These are phyloP conservation scores for Harrya chromipes DNA, from an alignment of 768 basidiomycete genomes.

Conservation along the genomic window DNA sequence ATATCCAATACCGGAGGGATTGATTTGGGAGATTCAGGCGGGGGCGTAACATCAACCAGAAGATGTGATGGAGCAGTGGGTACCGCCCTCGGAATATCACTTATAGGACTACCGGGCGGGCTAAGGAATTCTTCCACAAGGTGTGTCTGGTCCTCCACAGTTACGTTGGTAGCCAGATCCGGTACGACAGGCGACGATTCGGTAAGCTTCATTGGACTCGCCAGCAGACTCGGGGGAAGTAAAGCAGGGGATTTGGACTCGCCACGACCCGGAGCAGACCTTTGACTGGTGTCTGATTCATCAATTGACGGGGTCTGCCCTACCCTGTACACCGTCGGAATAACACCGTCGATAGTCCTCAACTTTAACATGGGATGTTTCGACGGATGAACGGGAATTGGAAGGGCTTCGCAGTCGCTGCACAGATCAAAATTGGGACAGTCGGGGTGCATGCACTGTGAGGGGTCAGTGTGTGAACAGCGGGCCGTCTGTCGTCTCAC, in stretches of 20 bases:
- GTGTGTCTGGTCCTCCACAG: slow-evolving; percentile 2
- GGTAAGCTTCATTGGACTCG: background rate
- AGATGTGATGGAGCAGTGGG: slow-evolving; percentile 2
- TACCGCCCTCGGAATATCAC: background rate
- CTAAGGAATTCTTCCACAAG: slow-evolving; percentile 24
- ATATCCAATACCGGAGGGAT: slow-evolving; percentile 14
- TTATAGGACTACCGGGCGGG: slow-evolving; percentile 18
- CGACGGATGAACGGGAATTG: slow-evolving; percentile 69
- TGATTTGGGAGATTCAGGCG: slow-evolving; percentile 8
- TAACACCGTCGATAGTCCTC: slow-evolving; percentile 45
- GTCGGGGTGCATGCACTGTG: slow-evolving; percentile 71
- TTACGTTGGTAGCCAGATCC: background rate
- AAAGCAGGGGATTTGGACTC: background rate
- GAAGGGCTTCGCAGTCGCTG: slow-evolving; percentile 71
- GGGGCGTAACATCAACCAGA: slow-evolving; percentile 8
- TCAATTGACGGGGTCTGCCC: slow-evolving; percentile 13
- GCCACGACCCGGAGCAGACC: background rate
- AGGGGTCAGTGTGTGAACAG: slow-evolving; percentile 1
- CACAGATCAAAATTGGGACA: slow-evolving; percentile 86
- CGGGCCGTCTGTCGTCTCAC: slow-evolving; percentile 32
- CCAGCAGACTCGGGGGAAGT: background rate
- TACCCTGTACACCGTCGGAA: slow-evolving; percentile 42
- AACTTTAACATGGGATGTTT: slow-evolving; percentile 78
- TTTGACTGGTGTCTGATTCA: background rate
- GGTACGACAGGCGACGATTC: background rate